phyloP scores from a whole-genome alignment of 768 basidiomycete genomes.

The Suillus bovinus region DNA sequence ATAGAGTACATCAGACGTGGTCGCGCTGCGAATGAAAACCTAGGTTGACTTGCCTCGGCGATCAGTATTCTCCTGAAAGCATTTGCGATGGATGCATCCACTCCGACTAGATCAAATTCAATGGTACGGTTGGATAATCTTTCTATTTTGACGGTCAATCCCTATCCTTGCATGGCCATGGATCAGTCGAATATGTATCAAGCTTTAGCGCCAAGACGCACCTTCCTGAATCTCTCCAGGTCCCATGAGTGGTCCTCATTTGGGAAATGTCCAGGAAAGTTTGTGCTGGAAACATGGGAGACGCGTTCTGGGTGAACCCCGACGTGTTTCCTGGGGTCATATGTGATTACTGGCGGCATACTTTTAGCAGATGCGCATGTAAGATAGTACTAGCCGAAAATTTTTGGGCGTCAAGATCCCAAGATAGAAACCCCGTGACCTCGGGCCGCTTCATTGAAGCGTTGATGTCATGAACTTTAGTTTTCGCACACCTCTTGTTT shows the following conservation, averaged over 20 bases:
- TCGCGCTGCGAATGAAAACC: background rate
- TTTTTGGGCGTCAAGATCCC: no score
- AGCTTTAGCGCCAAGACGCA: constrained; percentile 37
- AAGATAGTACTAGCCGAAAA: no score
- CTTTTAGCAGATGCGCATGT: background rate
- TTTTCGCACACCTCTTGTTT: no score
- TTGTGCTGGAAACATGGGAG: constrained; percentile 81
- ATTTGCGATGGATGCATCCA: constrained; percentile 96
- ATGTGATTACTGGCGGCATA: constrained; percentile 11
- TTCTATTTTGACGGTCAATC: constrained; percentile 70
- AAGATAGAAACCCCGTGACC: no score
- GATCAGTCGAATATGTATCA: constrained; percentile 5
- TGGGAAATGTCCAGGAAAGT: constrained; percentile 89
- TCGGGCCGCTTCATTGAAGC: no score
- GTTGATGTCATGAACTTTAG: no score
- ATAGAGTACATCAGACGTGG: constrained; percentile 8
- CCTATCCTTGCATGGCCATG: constrained; percentile 47
- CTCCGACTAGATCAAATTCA: constrained; percentile 94
- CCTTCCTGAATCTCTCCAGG: constrained; percentile 71
- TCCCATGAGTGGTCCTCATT: constrained; percentile 87
- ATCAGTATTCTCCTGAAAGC: constrained; percentile 91
- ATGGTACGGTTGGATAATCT: constrained; percentile 80
- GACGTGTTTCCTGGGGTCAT: constrained; percentile 58
- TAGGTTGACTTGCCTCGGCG: constrained; percentile 68
- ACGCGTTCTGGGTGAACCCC: constrained; percentile 69